Evolutionary conservation across 331 rosid species (phyloP).

Genomic region (Prunus yedoensis): DNA sequence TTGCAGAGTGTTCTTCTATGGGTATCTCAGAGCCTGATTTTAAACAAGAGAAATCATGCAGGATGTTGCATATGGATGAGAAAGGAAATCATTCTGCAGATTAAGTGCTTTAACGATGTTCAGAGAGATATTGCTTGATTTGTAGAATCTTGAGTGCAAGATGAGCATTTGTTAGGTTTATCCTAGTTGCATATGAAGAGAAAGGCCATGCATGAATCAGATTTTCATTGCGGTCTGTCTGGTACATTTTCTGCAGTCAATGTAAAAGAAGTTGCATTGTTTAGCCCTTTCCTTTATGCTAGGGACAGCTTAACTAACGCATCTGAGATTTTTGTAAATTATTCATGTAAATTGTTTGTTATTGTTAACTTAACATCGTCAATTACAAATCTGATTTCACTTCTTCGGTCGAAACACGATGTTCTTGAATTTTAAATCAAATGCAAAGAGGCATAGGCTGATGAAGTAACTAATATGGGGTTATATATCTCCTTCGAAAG

Average conservation of each 20-base stretch:
- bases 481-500: background rate
- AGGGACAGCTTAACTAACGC: background rate
- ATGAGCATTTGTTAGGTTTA: background rate
- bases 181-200: background rate
- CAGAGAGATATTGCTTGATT: background rate
- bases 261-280: background rate
- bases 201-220: background rate
- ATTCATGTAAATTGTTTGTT: background rate
- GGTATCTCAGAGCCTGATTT: slow-evolving; percentile 43
- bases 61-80: slow-evolving; percentile 48
- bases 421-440: background rate
- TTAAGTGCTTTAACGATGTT: slow-evolving; percentile 25
- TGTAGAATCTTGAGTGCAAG: background rate
- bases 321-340: background rate
- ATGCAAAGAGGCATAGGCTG: too few relatives aligned
- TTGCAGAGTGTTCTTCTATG: slow-evolving; percentile 59
- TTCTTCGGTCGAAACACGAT: background rate
- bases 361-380: background rate
- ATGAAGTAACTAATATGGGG: too few relatives aligned
- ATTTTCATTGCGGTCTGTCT: background rate
- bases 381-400: background rate
- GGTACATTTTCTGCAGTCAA: background rate
- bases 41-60: slow-evolving; percentile 52
- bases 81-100: slow-evolving; percentile 50
- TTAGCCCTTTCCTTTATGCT: background rate